A percentile compares a stretch with the other conserved stretches of the same genome.
phyloP scores from a whole-genome alignment of 1,284 basidiomycete genomes.

The Filobasidium uniguttulatum region DNA sequence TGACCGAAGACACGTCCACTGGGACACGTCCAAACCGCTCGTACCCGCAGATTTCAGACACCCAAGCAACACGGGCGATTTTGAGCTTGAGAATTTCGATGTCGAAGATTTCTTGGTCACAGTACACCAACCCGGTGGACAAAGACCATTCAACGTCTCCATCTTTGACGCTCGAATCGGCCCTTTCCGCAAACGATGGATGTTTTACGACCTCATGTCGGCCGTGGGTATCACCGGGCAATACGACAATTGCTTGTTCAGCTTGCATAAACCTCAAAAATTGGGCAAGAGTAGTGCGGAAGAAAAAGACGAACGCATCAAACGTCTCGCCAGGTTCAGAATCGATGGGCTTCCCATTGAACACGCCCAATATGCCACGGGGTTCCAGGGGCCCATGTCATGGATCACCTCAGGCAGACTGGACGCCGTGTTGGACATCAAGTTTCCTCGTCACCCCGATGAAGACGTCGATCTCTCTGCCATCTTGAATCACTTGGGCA shows the following conservation, averaged over 20 bases:
- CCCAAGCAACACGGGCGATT: conserved; percentile 61
- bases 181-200: conserved; percentile 78
- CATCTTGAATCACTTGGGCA: conserved; percentile 80
- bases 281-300: conserved; percentile 78
- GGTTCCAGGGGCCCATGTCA: conserved; percentile 68
- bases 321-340: conserved; percentile 89
- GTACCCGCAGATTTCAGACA: conserved; percentile 74
- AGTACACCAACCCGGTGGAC: conserved; percentile 82
- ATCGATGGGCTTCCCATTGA: conserved; percentile 96
- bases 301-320: conserved; percentile 65
- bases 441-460: conserved; percentile 73
- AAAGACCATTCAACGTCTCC: conserved; percentile 86
- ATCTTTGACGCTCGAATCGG: conserved; percentile 88
- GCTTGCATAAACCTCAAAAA: conserved; percentile 90
- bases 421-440: conserved; percentile 93
- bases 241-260: conserved; percentile 95
- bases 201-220: conserved; percentile 82
- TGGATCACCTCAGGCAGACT: conserved; percentile 96
- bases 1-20: conserved; percentile 77
- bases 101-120: conserved; percentile 90
- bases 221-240: conserved; percentile 95
- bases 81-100: conserved; percentile 76
- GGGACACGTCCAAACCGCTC: conserved; percentile 63
- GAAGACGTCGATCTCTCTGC: conserved; percentile 62
- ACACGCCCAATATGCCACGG: conserved; percentile 76